Evolutionary conservation across 176 grass and related monocot species (phyloP), one percentile per base, ranked within the genome.

Genomic region (Panicum miliaceum): DNA sequence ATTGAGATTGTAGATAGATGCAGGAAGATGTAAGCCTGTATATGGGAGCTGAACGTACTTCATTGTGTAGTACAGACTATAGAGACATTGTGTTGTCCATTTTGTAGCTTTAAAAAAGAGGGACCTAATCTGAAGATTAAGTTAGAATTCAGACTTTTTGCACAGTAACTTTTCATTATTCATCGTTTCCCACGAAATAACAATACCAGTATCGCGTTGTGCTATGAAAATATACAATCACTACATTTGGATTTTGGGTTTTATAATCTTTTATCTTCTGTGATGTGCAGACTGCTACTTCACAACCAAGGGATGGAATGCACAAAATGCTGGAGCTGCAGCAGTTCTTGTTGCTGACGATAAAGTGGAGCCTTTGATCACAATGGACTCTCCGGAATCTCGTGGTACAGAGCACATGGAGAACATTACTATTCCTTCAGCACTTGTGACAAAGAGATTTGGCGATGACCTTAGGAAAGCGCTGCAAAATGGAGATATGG

Each of bases 281-380:
- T 73, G 18, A 77, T 47, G 47, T 68, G 64, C 86, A 97, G 94
- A 97, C 60, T 97, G 94, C 81, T 97, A 90, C 78, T 97, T 94
- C 89, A 97, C 94, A 80, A 90, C 94, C 68, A 97, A 97, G 79
- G 94, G 91, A 81, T 94, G 91, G 94, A 97, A 97, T 54, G 89
- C 87, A 18, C 94, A 97, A 35, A 97, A 78, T 8, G 68, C 89
- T n/a, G 94, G 94, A 61, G 94, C 94, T 0, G 94, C 91, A 6
- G 91, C 91, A 22, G 84, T 97, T 53, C 94, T 94, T 61, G 94
- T 94, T 56, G 84, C 89, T 0, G 94, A 97, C 9, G 82, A 92
- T 79, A 90, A 38, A 80, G 43, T 78, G 4, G 94, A 97, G 23
- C 94, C 91, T 19, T 68, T 97, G 70, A 94, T 97, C 70, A 97